phyloP scores from a whole-genome alignment of 306 rosid genomes.

The Gillenia trifoliata region DNA sequence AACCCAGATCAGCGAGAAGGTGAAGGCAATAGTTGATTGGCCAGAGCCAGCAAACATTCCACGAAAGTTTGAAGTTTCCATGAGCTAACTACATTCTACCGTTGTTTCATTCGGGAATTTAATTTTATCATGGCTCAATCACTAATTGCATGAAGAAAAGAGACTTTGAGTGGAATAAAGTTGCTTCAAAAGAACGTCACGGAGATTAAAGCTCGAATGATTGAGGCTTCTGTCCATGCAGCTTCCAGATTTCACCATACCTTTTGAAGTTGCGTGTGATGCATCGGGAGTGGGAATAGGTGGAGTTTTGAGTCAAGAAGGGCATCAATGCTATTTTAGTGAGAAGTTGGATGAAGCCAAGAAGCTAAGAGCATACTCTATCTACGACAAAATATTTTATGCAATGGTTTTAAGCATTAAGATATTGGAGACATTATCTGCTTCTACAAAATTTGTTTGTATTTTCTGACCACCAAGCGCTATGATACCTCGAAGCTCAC shows the following conservation, averaged over 20 bases:
- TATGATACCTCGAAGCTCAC: not conserved
- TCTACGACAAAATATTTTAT: not conserved
- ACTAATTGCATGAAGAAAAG: no score
- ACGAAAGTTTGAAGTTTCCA: no score
- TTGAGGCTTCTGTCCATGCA: not conserved
- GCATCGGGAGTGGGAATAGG: not conserved
- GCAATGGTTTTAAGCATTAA: not conserved
- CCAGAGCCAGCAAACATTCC: no score
- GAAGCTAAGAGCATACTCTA: not conserved
- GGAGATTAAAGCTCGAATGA: not conserved
- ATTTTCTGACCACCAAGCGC: not conserved
- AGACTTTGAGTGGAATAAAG: not conserved
- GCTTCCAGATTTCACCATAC: not conserved
- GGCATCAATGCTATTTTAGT: not conserved
- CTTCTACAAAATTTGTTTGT: no score
- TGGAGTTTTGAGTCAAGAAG: not conserved
- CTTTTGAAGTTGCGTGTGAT: not conserved
- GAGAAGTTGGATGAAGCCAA: constrained; percentile 9
- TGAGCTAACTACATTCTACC: no score
- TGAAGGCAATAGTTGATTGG: no score
- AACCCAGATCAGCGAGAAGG: no score
- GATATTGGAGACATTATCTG: not conserved
- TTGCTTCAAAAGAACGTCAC: not conserved
- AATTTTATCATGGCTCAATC: not conserved
- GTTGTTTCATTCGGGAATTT: not conserved